Base-by-base conservation (phyloP, 2,329 filamentous ascomycete species). In the Nectriaceae sp. region DNA sequence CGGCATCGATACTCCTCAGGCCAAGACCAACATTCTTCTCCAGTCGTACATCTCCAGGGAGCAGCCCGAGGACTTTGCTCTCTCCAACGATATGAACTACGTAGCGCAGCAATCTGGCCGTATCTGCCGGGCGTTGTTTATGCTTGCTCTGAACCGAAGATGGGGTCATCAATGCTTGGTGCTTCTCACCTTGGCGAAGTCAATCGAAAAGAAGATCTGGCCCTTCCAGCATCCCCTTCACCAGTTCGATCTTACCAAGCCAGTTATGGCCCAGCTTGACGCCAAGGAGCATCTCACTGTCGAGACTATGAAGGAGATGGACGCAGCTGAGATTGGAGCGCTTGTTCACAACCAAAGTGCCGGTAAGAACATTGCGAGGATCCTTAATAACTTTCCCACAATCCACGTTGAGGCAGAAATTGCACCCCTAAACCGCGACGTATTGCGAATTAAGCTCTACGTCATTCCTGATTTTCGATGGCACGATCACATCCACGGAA, bases 101-200 rank as follows among this genome's bases (percentile, higher is more conserved):
- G 90, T 99, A 37, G 90, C 94, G 2, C 94, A 99, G 66, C 96
- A 99, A 67, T 88, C 94, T 11, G 90, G 91, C 2, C 87, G 94
- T 68, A 99, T 99, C 49, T 97, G 92, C 64, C 82, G 95, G 53
- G 90, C 95, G 3, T 73, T 99, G 15, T 99, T 99, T 70, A 96
- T 97, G 90, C 93, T 99, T 61, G 93, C 94, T 2, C 75, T 99
- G 43, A 97, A 97, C 68, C 82, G 94, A 50, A 83, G 90, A 57
- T 99, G 94, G 94, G 94, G 95, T 1, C 88, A 96, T 60, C 91
- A 97, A 68, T 99, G 95, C 57, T 78, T 95, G 33, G 91, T 97
- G 1, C 75, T 99, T 24, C 75, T 99, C 37, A 95, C 90, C 1
- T 77, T 99, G 55, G 95, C 92, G 69, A 97, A 97, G 71, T 96